A percentile compares a stretch with the other conserved stretches of the same genome.
These are phyloP conservation scores for Leccinellum rugosiceps DNA, from an alignment of 768 basidiomycete genomes.

Conservation along the genomic window DNA sequence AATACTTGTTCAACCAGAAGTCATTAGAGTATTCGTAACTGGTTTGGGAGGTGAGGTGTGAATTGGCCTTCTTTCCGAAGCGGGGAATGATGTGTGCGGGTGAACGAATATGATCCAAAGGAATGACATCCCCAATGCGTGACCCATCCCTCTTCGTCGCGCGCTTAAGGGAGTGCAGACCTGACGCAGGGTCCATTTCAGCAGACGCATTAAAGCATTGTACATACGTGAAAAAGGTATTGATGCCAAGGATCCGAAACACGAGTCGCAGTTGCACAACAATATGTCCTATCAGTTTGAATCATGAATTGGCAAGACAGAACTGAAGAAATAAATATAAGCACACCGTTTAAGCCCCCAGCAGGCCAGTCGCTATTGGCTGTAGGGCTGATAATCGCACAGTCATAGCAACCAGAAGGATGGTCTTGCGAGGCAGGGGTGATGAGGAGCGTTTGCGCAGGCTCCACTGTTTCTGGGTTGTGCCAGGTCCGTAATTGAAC, in stretches of 20 bases:
- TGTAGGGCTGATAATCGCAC: background rate
- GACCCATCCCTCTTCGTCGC: background rate
- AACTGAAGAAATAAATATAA: background rate
- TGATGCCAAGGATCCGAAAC: background rate
- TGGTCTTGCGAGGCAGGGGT: background rate
- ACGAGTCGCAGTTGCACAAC: background rate
- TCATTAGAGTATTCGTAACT: background rate
- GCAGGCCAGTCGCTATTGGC: background rate
- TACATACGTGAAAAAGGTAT: background rate
- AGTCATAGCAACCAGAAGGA: background rate
- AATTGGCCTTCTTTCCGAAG: background rate
- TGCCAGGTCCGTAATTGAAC: background rate
- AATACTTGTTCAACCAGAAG: background rate
- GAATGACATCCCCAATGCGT: background rate
- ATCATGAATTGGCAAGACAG: background rate
- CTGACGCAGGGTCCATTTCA: background rate
- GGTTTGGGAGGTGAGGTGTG: background rate
- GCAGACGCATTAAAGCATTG: background rate
- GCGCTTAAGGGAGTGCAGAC: background rate
- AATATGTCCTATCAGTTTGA: background rate
- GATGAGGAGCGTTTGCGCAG: background rate
- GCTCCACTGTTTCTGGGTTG: background rate
- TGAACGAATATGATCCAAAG: background rate
- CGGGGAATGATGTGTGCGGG: background rate
- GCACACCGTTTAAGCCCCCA: background rate